Conservation (phyloP, 495 filamentous ascomycete genomes). For the Neurospora tetraspora region DNA sequence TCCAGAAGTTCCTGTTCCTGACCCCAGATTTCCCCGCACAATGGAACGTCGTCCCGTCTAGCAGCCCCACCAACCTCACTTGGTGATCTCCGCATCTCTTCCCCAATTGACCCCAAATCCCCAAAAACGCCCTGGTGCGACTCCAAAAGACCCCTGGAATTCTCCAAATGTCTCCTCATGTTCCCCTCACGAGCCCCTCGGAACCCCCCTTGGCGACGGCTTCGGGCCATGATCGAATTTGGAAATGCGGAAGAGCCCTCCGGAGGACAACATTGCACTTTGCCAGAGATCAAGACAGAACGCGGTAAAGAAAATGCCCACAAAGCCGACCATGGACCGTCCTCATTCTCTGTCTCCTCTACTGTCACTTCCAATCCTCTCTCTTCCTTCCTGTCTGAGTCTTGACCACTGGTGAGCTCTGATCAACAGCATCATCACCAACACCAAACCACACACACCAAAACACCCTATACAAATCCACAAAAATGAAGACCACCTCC, state of each 20-base stretch:
- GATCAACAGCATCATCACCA: not conserved
- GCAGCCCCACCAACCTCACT: not conserved
- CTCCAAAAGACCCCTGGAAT: not conserved
- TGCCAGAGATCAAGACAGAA: not conserved
- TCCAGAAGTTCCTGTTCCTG: not conserved
- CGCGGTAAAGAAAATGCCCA: slow-evolving; percentile 2
- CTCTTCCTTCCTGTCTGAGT: not conserved
- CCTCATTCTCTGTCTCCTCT: not conserved
- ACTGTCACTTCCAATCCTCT: not conserved
- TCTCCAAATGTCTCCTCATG: not conserved
- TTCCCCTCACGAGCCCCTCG: not conserved
- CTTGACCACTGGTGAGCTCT: not conserved
- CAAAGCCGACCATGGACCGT: not conserved
- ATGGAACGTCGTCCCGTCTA: not conserved
- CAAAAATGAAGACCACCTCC: slow-evolving; percentile 17
- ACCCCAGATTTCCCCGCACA: not conserved
- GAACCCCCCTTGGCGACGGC: not conserved
- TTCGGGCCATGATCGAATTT: slow-evolving; percentile 16
- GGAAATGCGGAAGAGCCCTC: slow-evolving; percentile 25
- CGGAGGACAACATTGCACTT: slow-evolving; percentile 26
- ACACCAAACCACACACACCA: not conserved
- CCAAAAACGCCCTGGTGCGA: not conserved
- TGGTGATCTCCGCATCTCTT: not conserved
- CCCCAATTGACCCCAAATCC: not conserved
- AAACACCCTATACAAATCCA: not conserved